Conservation (phyloP, 2,329 filamentous ascomycete genomes). For the Phaeoacremonium minimum region DNA sequence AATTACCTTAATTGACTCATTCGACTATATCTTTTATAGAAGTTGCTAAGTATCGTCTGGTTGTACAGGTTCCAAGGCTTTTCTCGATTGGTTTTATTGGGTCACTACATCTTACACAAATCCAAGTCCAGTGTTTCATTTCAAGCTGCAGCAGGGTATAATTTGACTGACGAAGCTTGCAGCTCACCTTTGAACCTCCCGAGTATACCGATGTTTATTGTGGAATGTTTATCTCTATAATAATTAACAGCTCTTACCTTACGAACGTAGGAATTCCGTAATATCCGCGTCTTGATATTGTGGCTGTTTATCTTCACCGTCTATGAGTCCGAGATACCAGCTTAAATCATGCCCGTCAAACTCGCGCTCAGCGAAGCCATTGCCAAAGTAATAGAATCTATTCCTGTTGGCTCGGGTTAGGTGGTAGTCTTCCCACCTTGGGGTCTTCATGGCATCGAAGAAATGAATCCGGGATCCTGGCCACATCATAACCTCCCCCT, state of each 20-base stretch:
- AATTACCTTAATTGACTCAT: too few species aligned
- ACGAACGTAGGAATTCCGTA: slow-evolving; percentile 13
- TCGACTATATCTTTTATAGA: too few species aligned
- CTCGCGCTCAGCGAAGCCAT: slow-evolving; percentile 13
- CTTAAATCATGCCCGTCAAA: slow-evolving; percentile 3
- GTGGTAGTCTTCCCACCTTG: slow-evolving; percentile 20
- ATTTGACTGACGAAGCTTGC: too few species aligned
- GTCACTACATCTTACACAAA: too few species aligned
- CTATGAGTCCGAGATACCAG: slow-evolving; percentile 7
- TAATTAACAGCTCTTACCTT: neutral
- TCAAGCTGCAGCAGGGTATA: too few species aligned
- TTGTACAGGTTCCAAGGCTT: too few species aligned
- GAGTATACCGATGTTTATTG: too few species aligned
- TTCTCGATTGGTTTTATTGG: too few species aligned
- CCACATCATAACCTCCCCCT: slow-evolving; percentile 19
- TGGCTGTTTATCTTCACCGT: slow-evolving; percentile 14
- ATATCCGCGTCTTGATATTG: slow-evolving; percentile 16
- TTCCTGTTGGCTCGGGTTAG: slow-evolving; percentile 15
- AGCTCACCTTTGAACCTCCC: too few species aligned
- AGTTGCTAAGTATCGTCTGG: too few species aligned
- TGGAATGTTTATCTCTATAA: too few species aligned
- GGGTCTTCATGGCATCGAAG: slow-evolving; percentile 17
- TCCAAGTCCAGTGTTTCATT: too few species aligned
- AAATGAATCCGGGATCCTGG: slow-evolving; percentile 18
- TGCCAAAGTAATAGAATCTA: slow-evolving; percentile 18